Evolutionary conservation across 2,329 filamentous ascomycete species (phyloP), one percentile per base, ranked within the genome.

Genomic region (Pseudogymnoascus sp.): DNA sequence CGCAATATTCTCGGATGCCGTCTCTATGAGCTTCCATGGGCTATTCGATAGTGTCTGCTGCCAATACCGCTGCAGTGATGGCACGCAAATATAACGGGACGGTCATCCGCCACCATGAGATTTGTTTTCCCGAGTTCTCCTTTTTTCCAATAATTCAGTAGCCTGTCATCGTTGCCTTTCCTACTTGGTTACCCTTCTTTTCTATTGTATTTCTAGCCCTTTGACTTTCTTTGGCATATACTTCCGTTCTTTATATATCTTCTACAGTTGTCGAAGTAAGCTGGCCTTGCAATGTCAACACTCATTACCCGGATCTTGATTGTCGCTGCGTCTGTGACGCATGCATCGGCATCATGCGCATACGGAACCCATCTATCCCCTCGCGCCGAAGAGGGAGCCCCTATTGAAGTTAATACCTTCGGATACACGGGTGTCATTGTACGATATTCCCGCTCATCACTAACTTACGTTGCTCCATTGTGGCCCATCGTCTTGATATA

Each of bases 301-400:
- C 11, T 56, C 11, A 14, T 56, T 56, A 6, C 50, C 29, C 50
- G 50, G 16, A 33, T 56, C n/a, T 35, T 56, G 29, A 56, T 56
- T 21, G 29, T 56, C n/a, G 50, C 50, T 14, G 61, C 69, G 38
- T 72, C 72, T 50, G 72, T 71, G 47, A 67, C 64, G 66, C 72
- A 68, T 61, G 67, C 63, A 29, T 63, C 73, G 38, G 75, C 75
- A 5, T 76, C 74, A 6, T 78, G 76, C 61, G 75, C 75, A 6
- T 75, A 78, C 37, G 76, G 76, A 61, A 78, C 76, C 1, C 68
- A 72, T 44, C 65, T 78, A 14, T 69, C 74, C 53, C 72, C 72
- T 14, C 69, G 75, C 35, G 68, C 71, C 6, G 73, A 73, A 63
- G 70, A 67, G 53, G 70, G 67, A 8, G 73, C 69, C 4, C 64